phyloP scores from a whole-genome alignment of 768 basidiomycete genomes.

The Lyophyllum shimeji region DNA sequence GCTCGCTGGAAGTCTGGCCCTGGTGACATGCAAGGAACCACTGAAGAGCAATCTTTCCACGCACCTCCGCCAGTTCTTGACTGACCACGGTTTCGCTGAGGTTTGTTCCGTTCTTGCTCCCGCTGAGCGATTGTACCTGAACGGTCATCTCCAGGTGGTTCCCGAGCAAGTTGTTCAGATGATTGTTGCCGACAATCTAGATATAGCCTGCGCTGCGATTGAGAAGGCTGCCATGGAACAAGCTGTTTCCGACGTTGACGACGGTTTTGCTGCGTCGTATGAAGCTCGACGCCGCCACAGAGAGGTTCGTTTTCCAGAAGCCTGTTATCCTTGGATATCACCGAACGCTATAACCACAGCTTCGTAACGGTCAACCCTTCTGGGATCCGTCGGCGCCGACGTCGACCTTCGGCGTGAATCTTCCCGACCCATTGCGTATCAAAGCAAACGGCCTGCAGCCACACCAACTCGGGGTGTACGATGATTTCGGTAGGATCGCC shows the following conservation, averaged over 20 bases:
- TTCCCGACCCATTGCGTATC: slow-evolving; percentile 90
- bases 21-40: slow-evolving; percentile 98
- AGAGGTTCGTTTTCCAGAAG: slow-evolving; percentile 51
- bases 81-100: slow-evolving; percentile 89
- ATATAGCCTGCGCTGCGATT: slow-evolving; percentile 90
- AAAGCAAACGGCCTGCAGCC: slow-evolving; percentile 78
- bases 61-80: slow-evolving; percentile 81
- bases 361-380: slow-evolving; percentile 74
- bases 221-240: slow-evolving; percentile 98
- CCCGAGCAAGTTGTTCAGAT: slow-evolving; percentile 77
- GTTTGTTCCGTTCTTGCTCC: slow-evolving; percentile 33
- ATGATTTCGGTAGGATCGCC: slow-evolving; percentile 75
- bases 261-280: slow-evolving; percentile 80
- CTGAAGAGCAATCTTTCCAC: slow-evolving; percentile 87
- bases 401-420: slow-evolving; percentile 63
- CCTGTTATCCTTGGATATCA: background rate
- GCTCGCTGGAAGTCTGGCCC: slow-evolving; percentile 91
- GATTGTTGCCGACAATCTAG: slow-evolving; percentile 89
- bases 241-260: slow-evolving; percentile 90
- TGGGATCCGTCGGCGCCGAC: slow-evolving; percentile 82
- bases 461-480: slow-evolving; percentile 87
- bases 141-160: slow-evolving; percentile 40
- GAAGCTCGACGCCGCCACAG: slow-evolving; percentile 83
- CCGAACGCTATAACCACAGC: slow-evolving; percentile 33
- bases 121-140: background rate